These are phyloP conservation scores for Leccinum solheimii DNA, from an alignment of 1,284 basidiomycete species.

Conservation along the genomic window DNA sequence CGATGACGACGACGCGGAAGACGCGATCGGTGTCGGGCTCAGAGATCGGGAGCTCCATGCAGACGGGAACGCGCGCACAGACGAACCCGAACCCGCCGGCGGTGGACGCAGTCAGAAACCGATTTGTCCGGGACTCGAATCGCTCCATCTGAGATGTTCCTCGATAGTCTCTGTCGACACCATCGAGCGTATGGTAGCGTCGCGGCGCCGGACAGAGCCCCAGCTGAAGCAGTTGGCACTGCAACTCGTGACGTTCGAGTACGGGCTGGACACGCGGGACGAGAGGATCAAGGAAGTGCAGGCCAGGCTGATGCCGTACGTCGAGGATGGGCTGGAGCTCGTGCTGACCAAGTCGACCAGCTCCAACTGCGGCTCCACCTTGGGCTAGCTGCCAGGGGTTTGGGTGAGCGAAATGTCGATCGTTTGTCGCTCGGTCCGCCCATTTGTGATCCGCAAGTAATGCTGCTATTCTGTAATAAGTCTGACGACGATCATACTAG, in stretches of 20 bases:
- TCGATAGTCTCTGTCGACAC: conserved; percentile 25
- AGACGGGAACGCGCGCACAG: not conserved
- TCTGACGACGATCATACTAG: too few species aligned
- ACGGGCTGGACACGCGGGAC: conserved; percentile 32
- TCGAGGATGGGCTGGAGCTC: conserved; percentile 25
- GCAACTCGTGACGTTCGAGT: conserved; percentile 32
- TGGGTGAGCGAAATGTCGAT: too few species aligned
- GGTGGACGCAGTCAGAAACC: not conserved
- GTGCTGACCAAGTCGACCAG: conserved; percentile 22
- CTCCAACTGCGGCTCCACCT: conserved; percentile 3
- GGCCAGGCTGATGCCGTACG: conserved; percentile 11
- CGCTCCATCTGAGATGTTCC: conserved; percentile 31
- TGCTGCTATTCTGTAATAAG: too few species aligned
- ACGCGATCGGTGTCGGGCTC: not conserved
- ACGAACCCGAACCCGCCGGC: not conserved
- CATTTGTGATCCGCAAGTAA: too few species aligned
- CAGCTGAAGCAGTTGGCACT: conserved; percentile 24
- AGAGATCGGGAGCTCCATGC: not conserved
- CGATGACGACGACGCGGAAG: not conserved
- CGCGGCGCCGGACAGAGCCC: conserved; percentile 19
- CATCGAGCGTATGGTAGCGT: conserved; percentile 28
- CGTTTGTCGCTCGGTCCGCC: too few species aligned
- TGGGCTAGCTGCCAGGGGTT: not conserved
- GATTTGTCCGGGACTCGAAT: conserved; percentile 30
- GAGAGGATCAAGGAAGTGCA: conserved; percentile 21